These are phyloP conservation scores for Fragilariopsis cylindrus DNA, from an alignment of 108 stramenopile species.

Conservation along the genomic window DNA sequence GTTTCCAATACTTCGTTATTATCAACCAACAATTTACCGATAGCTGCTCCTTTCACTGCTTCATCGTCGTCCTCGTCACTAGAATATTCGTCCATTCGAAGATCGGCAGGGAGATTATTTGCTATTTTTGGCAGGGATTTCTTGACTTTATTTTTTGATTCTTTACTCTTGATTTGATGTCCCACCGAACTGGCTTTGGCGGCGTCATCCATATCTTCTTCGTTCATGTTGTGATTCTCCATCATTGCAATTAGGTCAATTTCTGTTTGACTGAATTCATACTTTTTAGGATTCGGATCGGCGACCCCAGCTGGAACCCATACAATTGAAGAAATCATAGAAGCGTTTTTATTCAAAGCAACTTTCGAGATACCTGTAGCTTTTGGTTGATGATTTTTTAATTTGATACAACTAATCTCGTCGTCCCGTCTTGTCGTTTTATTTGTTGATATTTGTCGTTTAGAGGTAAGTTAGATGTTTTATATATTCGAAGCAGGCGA, in stretches of 20 bases:
- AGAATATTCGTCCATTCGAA: conserved; percentile 92
- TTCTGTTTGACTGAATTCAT: conserved; percentile 77
- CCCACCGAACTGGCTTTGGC: conserved; percentile 1
- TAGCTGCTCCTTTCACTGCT: conserved; percentile 36
- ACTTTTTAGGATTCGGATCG: conserved; percentile 76
- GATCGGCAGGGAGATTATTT: conserved; percentile 69
- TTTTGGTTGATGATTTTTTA: too few relatives aligned
- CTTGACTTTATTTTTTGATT: conserved; percentile 25
- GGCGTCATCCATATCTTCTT: conserved; percentile 2
- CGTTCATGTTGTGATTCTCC: conserved; percentile 32
- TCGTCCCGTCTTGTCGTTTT: too few relatives aligned
- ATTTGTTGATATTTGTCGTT: too few relatives aligned
- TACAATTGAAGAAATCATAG: conserved; percentile 76
- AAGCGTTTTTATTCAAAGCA: not conserved
- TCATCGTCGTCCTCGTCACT: conserved; percentile 85
- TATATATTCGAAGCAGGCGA: too few relatives aligned
- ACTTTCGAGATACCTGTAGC: too few relatives aligned
- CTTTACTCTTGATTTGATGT: not conserved
- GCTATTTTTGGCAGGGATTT: conserved; percentile 46
- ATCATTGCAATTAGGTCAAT: conserved; percentile 63
- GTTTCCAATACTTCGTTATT: conserved; percentile 54
- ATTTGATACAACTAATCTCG: too few relatives aligned
- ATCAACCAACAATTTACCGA: conserved; percentile 80
- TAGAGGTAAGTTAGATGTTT: too few relatives aligned
- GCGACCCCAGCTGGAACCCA: conserved; percentile 87